Evolutionary conservation across 2,329 filamentous ascomycete species (phyloP).

Genomic region (Phialophora chinensis): DNA sequence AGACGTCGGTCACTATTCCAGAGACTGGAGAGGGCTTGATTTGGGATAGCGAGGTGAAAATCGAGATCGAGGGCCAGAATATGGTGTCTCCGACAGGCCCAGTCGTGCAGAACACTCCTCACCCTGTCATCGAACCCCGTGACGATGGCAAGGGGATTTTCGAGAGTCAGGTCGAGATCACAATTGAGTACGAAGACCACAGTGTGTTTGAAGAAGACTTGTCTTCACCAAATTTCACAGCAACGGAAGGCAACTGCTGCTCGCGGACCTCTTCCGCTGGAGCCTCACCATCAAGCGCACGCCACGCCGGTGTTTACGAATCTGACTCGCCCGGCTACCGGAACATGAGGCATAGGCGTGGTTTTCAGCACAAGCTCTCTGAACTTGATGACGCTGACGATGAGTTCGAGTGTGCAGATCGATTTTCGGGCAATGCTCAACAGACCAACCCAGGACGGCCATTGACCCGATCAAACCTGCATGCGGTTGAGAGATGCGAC

Average conservation of each 20-base stretch:
- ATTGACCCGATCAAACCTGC: conserved; percentile 15
- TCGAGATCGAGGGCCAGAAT: conserved; percentile 31
- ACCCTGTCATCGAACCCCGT: not conserved
- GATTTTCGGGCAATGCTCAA: not conserved
- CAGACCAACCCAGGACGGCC: conserved; percentile 23
- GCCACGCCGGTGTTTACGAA: not conserved
- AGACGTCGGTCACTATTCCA: not conserved
- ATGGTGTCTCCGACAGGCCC: conserved; percentile 7
- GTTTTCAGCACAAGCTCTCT: conserved; percentile 6
- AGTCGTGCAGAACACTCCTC: not conserved
- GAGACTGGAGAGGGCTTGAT: conserved; percentile 31
- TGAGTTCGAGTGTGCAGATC: conserved; percentile 17
- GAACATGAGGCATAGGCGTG: conserved; percentile 21
- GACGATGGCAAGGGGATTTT: conserved; percentile 28
- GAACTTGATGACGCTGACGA: conserved; percentile 27
- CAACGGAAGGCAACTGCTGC: not conserved
- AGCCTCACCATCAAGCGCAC: conserved; percentile 11
- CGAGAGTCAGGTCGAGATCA: conserved; percentile 35
- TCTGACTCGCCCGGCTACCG: not conserved
- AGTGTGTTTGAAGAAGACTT: conserved; percentile 11
- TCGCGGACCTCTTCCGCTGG: conserved; percentile 7
- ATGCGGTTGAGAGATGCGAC: not conserved
- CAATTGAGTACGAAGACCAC: conserved; percentile 25
- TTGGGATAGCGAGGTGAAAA: conserved; percentile 38
- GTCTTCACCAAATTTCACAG: conserved; percentile 16